Percentiles rank a stretch among this genome's conserved stretches.
These are phyloP conservation scores for Ophiostoma sp. DNA, from an alignment of 2,329 filamentous ascomycete species.

Conservation along the genomic window DNA sequence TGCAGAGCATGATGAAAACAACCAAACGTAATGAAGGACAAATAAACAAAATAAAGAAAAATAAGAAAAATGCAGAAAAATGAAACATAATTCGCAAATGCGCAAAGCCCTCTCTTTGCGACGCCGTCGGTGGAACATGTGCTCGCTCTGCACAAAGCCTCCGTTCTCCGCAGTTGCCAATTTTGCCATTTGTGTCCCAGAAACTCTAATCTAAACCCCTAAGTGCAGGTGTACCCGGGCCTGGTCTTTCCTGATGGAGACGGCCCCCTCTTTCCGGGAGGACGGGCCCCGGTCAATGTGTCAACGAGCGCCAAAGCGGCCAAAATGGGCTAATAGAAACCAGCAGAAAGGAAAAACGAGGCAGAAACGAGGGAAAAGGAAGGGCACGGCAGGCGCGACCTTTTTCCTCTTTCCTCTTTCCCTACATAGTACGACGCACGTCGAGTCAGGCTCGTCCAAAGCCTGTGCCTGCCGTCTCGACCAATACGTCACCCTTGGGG, in stretches of 20 bases:
- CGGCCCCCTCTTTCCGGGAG: slow-evolving; percentile 7
- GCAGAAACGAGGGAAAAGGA: not conserved
- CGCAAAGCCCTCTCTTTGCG: slow-evolving; percentile 5
- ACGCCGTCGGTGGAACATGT: slow-evolving; percentile 10
- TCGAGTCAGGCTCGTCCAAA: not conserved
- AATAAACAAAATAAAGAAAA: not conserved
- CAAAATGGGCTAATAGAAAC: slow-evolving; percentile 10
- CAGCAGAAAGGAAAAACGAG: not conserved
- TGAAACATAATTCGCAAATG: not conserved
- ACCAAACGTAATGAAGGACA: not conserved
- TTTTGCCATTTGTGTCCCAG: slow-evolving; percentile 4
- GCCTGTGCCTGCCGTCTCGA: slow-evolving; percentile 9
- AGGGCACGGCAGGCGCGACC: not conserved
- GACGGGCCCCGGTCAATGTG: slow-evolving; percentile 13
- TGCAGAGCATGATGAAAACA: not conserved
- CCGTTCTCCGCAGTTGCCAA: slow-evolving; percentile 10
- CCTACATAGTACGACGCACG: not conserved
- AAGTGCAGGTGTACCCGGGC: slow-evolving; percentile 51
- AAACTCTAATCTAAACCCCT: slow-evolving; percentile 45
- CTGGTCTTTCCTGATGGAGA: slow-evolving; percentile 18
- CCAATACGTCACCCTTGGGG: slow-evolving; percentile 19
- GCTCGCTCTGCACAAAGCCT: slow-evolving; percentile 1
- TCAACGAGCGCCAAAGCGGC: slow-evolving; percentile 16
- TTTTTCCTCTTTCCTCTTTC: slow-evolving; percentile 4
- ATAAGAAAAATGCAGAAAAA: not conserved